Base-by-base conservation (phyloP, 2,329 filamentous ascomycete genomes). In the Fusarium sp. region DNA sequence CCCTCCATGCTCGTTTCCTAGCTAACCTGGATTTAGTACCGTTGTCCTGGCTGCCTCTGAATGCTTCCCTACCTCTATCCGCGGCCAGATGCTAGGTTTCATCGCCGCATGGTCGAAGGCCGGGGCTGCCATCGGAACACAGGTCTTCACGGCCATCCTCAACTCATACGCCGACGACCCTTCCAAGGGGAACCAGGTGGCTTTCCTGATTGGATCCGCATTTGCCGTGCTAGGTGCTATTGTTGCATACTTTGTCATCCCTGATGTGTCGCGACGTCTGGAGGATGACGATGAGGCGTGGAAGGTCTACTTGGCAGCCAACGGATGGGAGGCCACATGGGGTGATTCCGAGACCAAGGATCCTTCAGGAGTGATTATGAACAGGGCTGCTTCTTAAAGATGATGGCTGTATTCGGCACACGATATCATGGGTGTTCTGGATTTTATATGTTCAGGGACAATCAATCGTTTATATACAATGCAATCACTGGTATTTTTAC, bases 61-160 rank as follows among this genome's bases (percentile, higher is more conserved):
- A 67, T 85, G 82, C 29, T 88, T 88, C 77, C 86, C 87, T 0
- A 88, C 87, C 0, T 84, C 85, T 0, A 81, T 89, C 4, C 82
- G 86, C 2, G 87, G 86, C 0, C 86, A 87, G 61, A 87, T 85
- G 77, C 82, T 87, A 66, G 87, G 86, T 1, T 80, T 88, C 59
- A 83, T 85, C 1, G 81, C 85, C 0, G 86, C 86, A 0, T 83
- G 84, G 20, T 85, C 84, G 14, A 89, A 88, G 66, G 85, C 85
- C 1, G 87, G 87, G 1, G 85, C 86, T 0, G 85, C 86, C 0
- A 85, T 88, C 20, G 87, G 86, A 1, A 88, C 86, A 0, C 80
- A 87, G 64, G 85, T 87, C 4, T 89, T 89, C 66, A 86, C 83
- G 0, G 85, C 86, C 0, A 89, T 89, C 52, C 83, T 87, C 35